Evolutionary conservation across 1,284 basidiomycete species (phyloP).

Genomic region (Singerocomus rubriflavus): DNA sequence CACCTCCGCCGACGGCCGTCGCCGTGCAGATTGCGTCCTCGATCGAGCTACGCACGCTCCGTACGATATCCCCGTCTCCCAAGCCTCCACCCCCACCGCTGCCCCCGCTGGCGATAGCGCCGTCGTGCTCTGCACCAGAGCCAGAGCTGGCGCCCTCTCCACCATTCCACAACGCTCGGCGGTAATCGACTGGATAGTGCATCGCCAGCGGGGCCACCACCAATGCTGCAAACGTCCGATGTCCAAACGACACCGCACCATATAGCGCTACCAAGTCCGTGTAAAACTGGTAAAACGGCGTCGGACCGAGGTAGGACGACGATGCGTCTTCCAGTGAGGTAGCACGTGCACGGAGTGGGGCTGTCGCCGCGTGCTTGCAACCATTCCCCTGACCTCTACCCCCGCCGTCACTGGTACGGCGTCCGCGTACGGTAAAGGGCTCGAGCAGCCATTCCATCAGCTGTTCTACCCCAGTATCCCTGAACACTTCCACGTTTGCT

Average conservation of each 20-base stretch:
- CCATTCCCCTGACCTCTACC: too few relatives aligned
- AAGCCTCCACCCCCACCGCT: background rate
- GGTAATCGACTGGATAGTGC: constrained; percentile 81
- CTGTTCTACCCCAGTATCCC: constrained; percentile 56
- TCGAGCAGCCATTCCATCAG: constrained; percentile 60
- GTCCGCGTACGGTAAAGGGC: constrained; percentile 45
- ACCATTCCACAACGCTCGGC: constrained; percentile 77
- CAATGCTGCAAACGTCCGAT: constrained; percentile 72
- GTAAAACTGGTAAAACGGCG: constrained; percentile 93
- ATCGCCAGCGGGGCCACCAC: constrained; percentile 75
- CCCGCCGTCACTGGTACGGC: too few relatives aligned
- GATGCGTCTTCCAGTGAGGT: constrained; percentile 60
- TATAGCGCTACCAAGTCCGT: constrained; percentile 89
- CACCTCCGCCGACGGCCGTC: too few relatives aligned
- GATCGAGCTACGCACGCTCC: constrained; percentile 51
- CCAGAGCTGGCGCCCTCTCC: constrained; percentile 51
- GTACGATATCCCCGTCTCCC: constrained; percentile 47
- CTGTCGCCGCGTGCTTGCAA: background rate
- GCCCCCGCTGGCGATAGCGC: too few relatives aligned
- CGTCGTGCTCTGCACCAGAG: background rate
- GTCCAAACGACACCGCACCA: constrained; percentile 86
- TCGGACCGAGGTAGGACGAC: constrained; percentile 57
- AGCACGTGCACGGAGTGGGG: background rate
- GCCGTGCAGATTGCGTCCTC: constrained; percentile 30
- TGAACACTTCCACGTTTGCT: constrained; percentile 58